phyloP scores from a whole-genome alignment of 1,139 yeast genomes.

The Magnusiomyces ingens region DNA sequence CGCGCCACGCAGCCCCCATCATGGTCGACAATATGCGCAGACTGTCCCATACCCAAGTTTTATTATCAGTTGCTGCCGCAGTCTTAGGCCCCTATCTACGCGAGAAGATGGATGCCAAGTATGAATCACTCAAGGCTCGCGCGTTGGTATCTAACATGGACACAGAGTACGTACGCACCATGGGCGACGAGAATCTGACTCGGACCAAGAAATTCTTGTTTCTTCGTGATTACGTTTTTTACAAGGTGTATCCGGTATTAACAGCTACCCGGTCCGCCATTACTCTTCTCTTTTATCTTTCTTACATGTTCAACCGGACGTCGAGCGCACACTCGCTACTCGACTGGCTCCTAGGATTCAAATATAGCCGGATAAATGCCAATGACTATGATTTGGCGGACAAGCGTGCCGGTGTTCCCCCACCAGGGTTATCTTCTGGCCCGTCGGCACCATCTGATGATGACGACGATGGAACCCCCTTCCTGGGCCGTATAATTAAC shows the following conservation, averaged over 20 bases:
- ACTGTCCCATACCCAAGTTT: conserved; percentile 48
- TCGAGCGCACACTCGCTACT: conserved; percentile 55
- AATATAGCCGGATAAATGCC: conserved; percentile 61
- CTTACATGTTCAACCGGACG: conserved; percentile 61
- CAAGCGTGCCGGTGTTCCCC: conserved; percentile 4
- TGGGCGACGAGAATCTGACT: conserved; percentile 16
- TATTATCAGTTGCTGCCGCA: conserved; percentile 55
- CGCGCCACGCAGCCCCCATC: conserved; percentile 36
- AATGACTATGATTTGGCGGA: conserved; percentile 51
- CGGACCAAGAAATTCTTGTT: conserved; percentile 21
- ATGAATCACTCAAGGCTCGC: conserved; percentile 59
- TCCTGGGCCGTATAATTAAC: conserved; percentile 17
- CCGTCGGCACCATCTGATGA: conserved; percentile 3
- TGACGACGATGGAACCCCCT: conserved; percentile 15
- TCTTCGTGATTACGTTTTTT: conserved; percentile 41
- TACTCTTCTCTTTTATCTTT: conserved; percentile 54
- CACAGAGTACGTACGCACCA: conserved; percentile 29
- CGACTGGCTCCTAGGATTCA: conserved; percentile 56
- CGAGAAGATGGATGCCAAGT: conserved; percentile 60
- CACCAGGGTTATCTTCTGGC: neutral
- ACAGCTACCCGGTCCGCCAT: conserved; percentile 44
- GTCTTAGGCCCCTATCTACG: conserved; percentile 62
- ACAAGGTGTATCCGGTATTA: conserved; percentile 55
- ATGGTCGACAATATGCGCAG: conserved; percentile 50
- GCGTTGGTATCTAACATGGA: conserved; percentile 46